Evolutionary conservation across 108 stramenopile species (phyloP).

Genomic region (Aurantiochytrium sp.): DNA sequence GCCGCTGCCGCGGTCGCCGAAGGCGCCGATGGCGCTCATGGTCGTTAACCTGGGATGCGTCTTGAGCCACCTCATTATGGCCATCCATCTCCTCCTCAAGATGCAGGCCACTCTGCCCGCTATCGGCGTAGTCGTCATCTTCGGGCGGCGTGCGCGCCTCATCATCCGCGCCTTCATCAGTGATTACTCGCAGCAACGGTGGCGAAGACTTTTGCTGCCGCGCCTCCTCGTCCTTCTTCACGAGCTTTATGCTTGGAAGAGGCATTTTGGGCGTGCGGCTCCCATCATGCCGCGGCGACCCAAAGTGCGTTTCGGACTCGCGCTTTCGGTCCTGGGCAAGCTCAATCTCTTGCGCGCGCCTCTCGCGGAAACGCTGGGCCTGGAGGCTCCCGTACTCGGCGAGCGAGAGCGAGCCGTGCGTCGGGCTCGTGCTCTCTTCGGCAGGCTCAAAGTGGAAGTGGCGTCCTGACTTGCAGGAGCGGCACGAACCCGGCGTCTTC

Average conservation of each 20-base stretch:
- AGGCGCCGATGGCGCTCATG: too few species aligned
- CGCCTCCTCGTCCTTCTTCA: background rate
- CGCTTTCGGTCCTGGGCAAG: background rate
- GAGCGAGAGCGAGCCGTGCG: background rate
- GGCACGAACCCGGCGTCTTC: background rate
- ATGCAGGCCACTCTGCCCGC: too few species aligned
- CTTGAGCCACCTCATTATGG: too few species aligned
- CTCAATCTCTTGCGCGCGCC: background rate
- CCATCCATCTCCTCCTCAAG: too few species aligned
- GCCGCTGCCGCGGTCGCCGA: too few species aligned
- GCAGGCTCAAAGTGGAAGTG: background rate
- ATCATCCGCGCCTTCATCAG: too few species aligned
- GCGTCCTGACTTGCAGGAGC: background rate
- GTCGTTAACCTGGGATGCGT: too few species aligned
- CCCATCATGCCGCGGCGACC: background rate
- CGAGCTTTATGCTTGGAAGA: background rate
- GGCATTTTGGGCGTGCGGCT: background rate
- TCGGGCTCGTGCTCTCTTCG: background rate
- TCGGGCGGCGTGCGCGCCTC: too few species aligned
- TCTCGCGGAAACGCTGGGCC: background rate
- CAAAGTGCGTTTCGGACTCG: background rate
- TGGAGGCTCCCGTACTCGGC: conserved; percentile 24
- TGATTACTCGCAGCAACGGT: too few species aligned
- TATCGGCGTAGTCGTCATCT: too few species aligned
- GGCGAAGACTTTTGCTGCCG: too few species aligned